A percentile compares a stretch with the other conserved stretches of the same genome.
Evolutionary conservation across 2,329 filamentous ascomycete genomes (phyloP).

Genomic region (Aspergillus tamarii): DNA sequence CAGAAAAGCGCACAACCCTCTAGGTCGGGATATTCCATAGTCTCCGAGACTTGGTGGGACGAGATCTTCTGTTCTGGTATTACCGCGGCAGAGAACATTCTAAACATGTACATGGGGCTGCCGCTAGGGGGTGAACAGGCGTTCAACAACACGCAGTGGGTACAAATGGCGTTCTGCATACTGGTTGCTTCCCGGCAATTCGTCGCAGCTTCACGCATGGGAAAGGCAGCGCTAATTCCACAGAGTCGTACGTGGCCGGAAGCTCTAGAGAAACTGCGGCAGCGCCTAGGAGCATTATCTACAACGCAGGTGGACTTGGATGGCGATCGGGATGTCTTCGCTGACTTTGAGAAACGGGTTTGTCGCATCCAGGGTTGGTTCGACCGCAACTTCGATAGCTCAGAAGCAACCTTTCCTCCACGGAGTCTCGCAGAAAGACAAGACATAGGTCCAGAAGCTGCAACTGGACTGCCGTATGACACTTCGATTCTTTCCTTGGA

Average conservation of each 20-base stretch:
- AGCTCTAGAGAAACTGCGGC: not conserved
- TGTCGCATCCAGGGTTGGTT: constrained; percentile 5
- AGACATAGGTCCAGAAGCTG: not conserved
- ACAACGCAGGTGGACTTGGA: not conserved
- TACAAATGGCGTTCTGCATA: constrained; percentile 42
- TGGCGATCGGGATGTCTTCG: not conserved
- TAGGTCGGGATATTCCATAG: not conserved
- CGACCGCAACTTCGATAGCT: not conserved
- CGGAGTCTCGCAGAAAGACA: not conserved
- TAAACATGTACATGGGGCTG: constrained; percentile 34
- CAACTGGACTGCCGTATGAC: not conserved
- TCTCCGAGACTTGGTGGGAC: not conserved
- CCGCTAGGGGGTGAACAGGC: constrained; percentile 38
- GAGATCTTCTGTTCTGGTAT: not conserved
- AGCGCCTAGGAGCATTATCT: not conserved
- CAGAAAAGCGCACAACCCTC: constrained; percentile 9
- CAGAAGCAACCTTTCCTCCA: not conserved
- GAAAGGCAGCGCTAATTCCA: not conserved
- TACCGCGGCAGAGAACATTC: constrained; percentile 6
- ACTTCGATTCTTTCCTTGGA: not conserved
- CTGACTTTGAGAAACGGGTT: not conserved
- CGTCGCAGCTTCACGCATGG: not conserved
- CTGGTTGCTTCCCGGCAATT: constrained; percentile 21
- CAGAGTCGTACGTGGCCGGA: not conserved
- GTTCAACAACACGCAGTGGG: constrained; percentile 45